phyloP scores from a whole-genome alignment of 2,329 filamentous ascomycete genomes.

The Colletotrichum zoysiae region DNA sequence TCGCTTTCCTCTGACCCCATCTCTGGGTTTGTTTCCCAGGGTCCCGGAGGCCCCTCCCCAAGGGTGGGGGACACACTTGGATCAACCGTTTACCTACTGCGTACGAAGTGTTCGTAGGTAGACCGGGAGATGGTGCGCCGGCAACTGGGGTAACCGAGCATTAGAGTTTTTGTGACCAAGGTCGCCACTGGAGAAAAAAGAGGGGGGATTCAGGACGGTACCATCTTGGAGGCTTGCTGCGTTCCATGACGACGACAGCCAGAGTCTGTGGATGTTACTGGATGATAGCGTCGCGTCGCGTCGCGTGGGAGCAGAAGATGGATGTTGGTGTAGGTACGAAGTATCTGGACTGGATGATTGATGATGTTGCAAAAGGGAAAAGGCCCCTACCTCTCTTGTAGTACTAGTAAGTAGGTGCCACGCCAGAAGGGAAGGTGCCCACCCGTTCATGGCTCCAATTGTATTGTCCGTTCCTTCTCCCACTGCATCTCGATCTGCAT shows the following conservation, averaged over 20 bases:
- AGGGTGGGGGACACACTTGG: background rate
- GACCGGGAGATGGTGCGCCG: conserved; percentile 14
- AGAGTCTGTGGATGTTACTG: background rate
- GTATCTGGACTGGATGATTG: too few species aligned
- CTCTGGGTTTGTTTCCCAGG: background rate
- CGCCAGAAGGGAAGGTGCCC: too few species aligned
- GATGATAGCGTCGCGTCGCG: background rate
- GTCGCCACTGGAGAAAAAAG: background rate
- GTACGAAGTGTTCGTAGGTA: background rate
- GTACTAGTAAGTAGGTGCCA: too few species aligned
- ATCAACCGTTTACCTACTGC: conserved; percentile 3
- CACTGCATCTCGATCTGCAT: too few species aligned
- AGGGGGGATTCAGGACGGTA: background rate
- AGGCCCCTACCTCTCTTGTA: too few species aligned
- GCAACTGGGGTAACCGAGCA: conserved; percentile 11
- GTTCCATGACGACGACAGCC: background rate
- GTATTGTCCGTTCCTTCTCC: too few species aligned
- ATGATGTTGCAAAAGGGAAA: too few species aligned
- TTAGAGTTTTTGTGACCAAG: conserved; percentile 4
- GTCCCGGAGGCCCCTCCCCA: background rate
- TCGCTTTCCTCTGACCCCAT: background rate
- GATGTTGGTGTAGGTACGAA: too few species aligned
- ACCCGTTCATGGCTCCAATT: too few species aligned
- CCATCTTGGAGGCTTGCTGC: background rate
- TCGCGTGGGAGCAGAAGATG: too few species aligned